Conservation (phyloP, 306 rosid species). For the Echinosophora koreensis region DNA sequence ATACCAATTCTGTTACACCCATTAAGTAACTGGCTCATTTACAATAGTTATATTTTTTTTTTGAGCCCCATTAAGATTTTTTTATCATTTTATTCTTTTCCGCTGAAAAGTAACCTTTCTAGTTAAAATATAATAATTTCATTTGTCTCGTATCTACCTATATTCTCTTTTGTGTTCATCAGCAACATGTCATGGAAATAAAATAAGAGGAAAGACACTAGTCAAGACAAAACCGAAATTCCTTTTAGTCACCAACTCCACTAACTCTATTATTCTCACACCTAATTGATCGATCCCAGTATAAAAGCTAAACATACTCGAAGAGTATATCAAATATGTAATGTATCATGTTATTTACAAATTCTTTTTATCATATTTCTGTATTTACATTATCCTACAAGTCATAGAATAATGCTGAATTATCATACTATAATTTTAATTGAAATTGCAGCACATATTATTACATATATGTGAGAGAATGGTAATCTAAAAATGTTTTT, state of each 20-base stretch:
- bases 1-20: not conserved
- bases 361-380: not conserved
- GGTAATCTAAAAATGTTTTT: not conserved
- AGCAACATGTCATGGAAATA: conserved; percentile 18
- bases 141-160: conserved; percentile 14
- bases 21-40: not conserved
- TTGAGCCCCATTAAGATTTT: not conserved
- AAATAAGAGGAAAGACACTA: conserved; percentile 34
- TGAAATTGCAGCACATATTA: not conserved
- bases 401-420: not conserved
- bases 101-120: not conserved
- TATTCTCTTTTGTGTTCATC: not conserved
- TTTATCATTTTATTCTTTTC: not conserved
- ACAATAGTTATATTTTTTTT: not conserved
- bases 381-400: conserved; percentile 2
- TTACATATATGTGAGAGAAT: conserved; percentile 4
- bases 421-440: not conserved
- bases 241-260: not conserved
- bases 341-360: not conserved
- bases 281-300: conserved; percentile 29
- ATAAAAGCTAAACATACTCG: not conserved
- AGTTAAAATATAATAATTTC: not conserved
- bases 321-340: not conserved
- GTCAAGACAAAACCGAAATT: conserved; percentile 21
- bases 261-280: conserved; percentile 18